These are phyloP conservation scores for Nemania sp. DNA, from an alignment of 2,329 filamentous ascomycete species.

Conservation along the genomic window DNA sequence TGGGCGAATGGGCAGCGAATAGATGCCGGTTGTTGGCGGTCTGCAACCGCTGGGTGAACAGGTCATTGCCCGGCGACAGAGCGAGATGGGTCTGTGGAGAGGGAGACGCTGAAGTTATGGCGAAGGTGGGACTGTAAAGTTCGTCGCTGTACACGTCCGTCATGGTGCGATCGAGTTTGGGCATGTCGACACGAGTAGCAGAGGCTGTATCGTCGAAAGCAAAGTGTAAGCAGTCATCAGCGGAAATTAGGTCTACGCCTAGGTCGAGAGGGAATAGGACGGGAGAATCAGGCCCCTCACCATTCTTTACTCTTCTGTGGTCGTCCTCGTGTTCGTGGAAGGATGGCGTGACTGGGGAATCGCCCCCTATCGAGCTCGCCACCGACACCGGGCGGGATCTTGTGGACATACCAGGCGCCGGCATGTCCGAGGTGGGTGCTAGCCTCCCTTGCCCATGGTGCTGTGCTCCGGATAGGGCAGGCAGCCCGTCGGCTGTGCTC, in stretches of 20 bases:
- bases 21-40: conserved; percentile 77
- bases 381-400: conserved; percentile 59
- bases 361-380: conserved; percentile 61
- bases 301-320: conserved; percentile 55
- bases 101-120: conserved; percentile 60
- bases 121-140: conserved; percentile 74
- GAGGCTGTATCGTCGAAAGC: conserved; percentile 62
- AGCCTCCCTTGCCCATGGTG: conserved; percentile 46
- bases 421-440: conserved; percentile 52
- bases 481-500: conserved; percentile 21
- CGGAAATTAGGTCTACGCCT: conserved; percentile 34
- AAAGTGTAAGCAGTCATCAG: conserved; percentile 70
- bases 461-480: conserved; percentile 29
- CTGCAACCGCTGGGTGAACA: conserved; percentile 77
- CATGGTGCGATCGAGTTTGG: conserved; percentile 84
- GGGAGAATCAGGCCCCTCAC: conserved; percentile 49
- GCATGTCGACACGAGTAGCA: conserved; percentile 51
- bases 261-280: conserved; percentile 30
- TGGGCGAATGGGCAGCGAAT: conserved; percentile 59
- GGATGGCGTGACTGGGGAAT: conserved; percentile 63
- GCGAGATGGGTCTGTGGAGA: conserved; percentile 50
- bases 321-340: conserved; percentile 52
- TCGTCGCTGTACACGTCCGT: conserved; percentile 86
- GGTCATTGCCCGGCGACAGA: conserved; percentile 58
- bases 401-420: conserved; percentile 41